These are phyloP conservation scores for Pharus latifolius DNA, from an alignment of 176 grass and related monocot species.

Conservation along the genomic window DNA sequence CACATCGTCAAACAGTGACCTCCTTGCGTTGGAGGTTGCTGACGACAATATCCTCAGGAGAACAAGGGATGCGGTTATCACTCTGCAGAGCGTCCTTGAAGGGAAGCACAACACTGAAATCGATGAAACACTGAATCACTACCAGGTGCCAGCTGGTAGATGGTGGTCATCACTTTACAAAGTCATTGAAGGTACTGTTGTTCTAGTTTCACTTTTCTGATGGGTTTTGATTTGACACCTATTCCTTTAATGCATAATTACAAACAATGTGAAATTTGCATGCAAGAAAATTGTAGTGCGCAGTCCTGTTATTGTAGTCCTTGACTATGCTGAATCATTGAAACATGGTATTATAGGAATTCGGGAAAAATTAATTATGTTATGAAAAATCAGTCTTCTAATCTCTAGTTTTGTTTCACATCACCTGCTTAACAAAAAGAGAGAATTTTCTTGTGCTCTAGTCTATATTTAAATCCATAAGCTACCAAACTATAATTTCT, in stretches of 20 bases:
- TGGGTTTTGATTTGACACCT: not conserved
- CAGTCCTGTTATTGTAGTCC: no score
- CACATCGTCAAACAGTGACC: conserved; percentile 72
- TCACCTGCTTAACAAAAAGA: not conserved
- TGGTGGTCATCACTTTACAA: conserved; percentile 99
- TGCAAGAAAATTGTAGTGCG: not conserved
- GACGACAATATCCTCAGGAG: conserved; percentile 75
- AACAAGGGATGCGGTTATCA: conserved; percentile 92
- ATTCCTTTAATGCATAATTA: not conserved
- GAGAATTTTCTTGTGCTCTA: not conserved
- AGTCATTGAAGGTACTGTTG: conserved; percentile 75
- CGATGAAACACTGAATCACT: conserved; percentile 56
- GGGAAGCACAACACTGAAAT: conserved; percentile 80
- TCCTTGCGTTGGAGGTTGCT: conserved; percentile 54
- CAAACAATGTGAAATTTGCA: not conserved
- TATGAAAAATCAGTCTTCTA: no score
- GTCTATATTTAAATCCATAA: not conserved
- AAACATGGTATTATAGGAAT: no score
- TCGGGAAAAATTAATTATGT: no score
- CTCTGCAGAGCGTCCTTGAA: conserved; percentile 81
- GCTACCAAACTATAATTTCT: not conserved
- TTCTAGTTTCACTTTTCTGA: not conserved
- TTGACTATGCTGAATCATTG: no score
- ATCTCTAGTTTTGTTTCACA: no score
- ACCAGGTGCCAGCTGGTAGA: conserved; percentile 56